Base-by-base conservation (phyloP, 2,329 filamentous ascomycete genomes). In the Coniochaeta sp. region DNA sequence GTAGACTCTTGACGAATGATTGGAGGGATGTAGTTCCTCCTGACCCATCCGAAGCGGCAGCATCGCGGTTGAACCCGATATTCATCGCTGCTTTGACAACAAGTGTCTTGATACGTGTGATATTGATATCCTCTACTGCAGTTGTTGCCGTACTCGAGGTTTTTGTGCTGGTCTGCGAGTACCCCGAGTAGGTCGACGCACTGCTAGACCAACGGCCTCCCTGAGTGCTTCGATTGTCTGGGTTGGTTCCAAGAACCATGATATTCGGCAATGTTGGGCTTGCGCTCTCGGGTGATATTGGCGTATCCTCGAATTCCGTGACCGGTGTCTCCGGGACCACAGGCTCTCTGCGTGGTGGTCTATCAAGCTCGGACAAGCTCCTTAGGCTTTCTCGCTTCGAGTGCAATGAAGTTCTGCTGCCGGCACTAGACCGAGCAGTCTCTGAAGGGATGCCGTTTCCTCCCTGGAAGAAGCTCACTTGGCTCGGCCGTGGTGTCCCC, bases 281-380 rank as follows among this genome's bases (percentile, higher is more conserved):
- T 52, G 88, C 85, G 65, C 90, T 90, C 60, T 93, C 90, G 0
- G 89, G 89, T 0, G 92, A 96, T 50, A 91, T 84, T 4, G 90
- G 88, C 0, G 89, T 91, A 70, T 98, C 93, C 72, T 97, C 93
- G 67, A 97, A 97, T 66, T 97, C 92, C 5, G 93, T 98, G 0
- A 93, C 93, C 0, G 93, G 93, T 0, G 93, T 98, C 75, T 98
- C 93, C 0, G 93, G 93, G 5, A 87, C 82, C 1, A 76, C 75
- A 2, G 73, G 75, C 59, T 79, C 81, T 59, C 77, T 76, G 28
- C 54, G 54, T n/a, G 31, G 6, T 66, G 78, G 71, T 70, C 76
- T 77, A 66, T 86, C 40, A 70, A 77, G 77, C 62, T 84, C 77
- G 22, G 72, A 68, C 11, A 77, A 65, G 57, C 78, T 79, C 67